Evolutionary conservation across 345 rosid genomes (phyloP), one percentile per base, ranked within the genome.

Genomic region (Brassica carinata): DNA sequence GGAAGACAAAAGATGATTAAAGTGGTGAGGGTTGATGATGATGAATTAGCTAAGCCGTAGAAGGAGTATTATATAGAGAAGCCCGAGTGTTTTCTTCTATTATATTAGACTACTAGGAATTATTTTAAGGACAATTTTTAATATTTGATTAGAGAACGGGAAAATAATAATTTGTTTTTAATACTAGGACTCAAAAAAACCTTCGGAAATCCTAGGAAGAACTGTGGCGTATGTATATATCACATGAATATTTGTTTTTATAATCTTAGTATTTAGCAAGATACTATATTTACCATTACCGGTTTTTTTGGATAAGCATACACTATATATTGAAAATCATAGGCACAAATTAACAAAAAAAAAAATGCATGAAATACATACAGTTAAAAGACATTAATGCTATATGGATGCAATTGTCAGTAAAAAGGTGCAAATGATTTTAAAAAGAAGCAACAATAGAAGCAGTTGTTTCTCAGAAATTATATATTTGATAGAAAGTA

Each of bases 1-100:
- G 7, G 14, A 18, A 59, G 51, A 36, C 14, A 62, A 34, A 59
- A 18, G 67, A 76, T 58, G 8, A 43, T 40, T 17, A 17, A 9
- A 19, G 31, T 64, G 73, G 38, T 7, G 74, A 64, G 31, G 53
- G 58, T 64, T 17, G 69, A 45, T 73, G 61, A 67, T 43, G 38
- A 59, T 73, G 63, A 53, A 67, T 73, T 57, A 55, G 48, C 30
- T 3, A 58, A 66, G 13, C 31, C 64, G 3, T 33, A 23, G 17
- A 67, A 45, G 45, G 45, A 19, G n/a, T 38, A 67, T 67, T 80
- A 61, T 68, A 80, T 80, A 80, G 71, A 68, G 70, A 68, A 68
- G 27, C 29, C 26, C 15, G 65, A 73, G 27, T 79, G 19, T 73
- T 67, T 55, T 55, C 55, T 67, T 79, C 55, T 18, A 30, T 23